Base-by-base conservation (phyloP, 345 rosid species). In the Laguncularia racemosa region DNA sequence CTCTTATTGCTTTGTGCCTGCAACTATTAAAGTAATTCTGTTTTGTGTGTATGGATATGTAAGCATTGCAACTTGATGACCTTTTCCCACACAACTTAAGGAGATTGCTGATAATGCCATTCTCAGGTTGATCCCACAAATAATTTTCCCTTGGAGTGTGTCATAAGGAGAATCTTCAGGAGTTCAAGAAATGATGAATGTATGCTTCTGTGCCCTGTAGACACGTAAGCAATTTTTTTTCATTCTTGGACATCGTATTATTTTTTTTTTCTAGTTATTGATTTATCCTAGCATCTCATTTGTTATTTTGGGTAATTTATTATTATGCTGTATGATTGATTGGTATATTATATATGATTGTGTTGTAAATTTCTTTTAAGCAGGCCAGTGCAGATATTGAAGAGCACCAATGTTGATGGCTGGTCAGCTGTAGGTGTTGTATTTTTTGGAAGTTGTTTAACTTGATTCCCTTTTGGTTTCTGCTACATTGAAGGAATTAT, bases 351-450 rank as follows among this genome's bases (percentile, higher is more conserved):
- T 33, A 53, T 68, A 58, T 18, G 20, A 44, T 67, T 56, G 33
- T 64, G 73, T 47, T 33, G 40, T 33, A 33, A 33, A 33, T 33
- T 33, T 33, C 40, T 11, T 55, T 16, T 13, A n/a, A 75, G 86
- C 86, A 91, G 98, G 83, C 98, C 98, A 12, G 82, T 91, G 70
- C 88, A 79, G 77, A 81, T 91, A 66, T 64, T 91, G 66, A 88
- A 88, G 85, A 88, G 95, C 69, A 81, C 73, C 11, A 85, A 91
- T 66, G 65, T 84, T 46, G 90, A 81, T 61, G 95, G 95, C 48
- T 91, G 98, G 98, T 82, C 95, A 59, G 95, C 90, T 66, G 98
- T 91, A 86, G 69, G 90, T 75, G 54, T 72, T 16, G n/a, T 45
- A 44, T 44, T 13, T 15, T 48, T 43, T 20, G 53, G 16, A 46